A percentile compares a stretch with the other conserved stretches of the same genome.
Evolutionary conservation across 2,329 filamentous ascomycete species (phyloP).

Genomic region (Talaromyces sp.): DNA sequence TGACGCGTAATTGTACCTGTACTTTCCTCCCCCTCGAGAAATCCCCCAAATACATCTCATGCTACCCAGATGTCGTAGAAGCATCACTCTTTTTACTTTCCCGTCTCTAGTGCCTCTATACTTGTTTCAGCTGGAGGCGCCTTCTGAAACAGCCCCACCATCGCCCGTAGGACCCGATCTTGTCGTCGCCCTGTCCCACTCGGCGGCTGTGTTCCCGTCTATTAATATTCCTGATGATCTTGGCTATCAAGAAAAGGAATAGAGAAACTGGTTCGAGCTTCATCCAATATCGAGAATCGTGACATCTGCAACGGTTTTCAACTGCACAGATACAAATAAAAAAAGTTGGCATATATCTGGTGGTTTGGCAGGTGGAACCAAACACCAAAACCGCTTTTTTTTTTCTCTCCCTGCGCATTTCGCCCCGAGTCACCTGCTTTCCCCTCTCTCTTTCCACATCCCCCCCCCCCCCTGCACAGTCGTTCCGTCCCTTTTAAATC

Average conservation of each 20-base stretch:
- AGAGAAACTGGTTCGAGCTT: background rate
- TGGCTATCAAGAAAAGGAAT: background rate
- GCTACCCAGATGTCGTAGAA: background rate
- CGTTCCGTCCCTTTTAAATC: conserved; percentile 6
- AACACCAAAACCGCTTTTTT: background rate
- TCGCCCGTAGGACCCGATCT: conserved; percentile 21
- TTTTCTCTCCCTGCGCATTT: background rate
- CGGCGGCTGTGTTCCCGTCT: conserved; percentile 24
- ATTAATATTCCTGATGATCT: conserved; percentile 24
- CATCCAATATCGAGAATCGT: too few species aligned
- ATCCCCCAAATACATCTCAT: too few species aligned
- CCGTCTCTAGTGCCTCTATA: background rate
- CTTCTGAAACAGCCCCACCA: conserved; percentile 32
- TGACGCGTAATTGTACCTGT: background rate
- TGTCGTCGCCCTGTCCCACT: conserved; percentile 15
- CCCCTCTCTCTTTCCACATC: conserved; percentile 15
- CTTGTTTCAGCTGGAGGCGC: conserved; percentile 25
- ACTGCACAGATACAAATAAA: too few species aligned
- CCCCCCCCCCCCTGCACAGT: conserved; percentile 10
- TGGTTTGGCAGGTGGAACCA: conserved; percentile 16
- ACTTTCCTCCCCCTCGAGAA: too few species aligned
- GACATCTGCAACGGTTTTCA: too few species aligned
- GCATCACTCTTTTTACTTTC: background rate
- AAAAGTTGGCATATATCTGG: background rate
- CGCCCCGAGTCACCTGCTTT: conserved; percentile 20